These are phyloP conservation scores for Ascochyta rabiei DNA, from an alignment of 2,329 filamentous ascomycete genomes.

Conservation along the genomic window DNA sequence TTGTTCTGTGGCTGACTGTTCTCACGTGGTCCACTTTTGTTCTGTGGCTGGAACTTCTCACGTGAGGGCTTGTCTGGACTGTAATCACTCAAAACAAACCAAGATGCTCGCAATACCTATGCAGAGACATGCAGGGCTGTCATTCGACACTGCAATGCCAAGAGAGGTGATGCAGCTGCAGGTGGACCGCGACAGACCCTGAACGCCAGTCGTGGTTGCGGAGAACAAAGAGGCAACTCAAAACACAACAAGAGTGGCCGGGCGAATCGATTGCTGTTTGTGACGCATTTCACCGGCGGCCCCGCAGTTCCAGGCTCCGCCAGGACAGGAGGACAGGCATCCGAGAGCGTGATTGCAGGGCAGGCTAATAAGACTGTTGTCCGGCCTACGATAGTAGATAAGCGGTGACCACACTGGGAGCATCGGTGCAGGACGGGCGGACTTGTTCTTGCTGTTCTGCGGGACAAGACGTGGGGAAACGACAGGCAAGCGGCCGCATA, in stretches of 20 bases:
- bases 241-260: slow-evolving; percentile 6
- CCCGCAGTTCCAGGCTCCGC: slow-evolving; percentile 13
- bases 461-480: slow-evolving; percentile 15
- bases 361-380: background rate
- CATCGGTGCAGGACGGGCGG: background rate
- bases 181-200: slow-evolving; percentile 5
- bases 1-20: background rate
- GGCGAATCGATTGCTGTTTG: slow-evolving; percentile 12
- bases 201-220: background rate
- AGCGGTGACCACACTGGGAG: slow-evolving; percentile 4
- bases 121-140: background rate
- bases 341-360: background rate
- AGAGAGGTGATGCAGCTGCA: slow-evolving; percentile 6
- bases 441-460: slow-evolving; percentile 3
- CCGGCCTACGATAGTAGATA: slow-evolving; percentile 1
- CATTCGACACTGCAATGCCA: background rate
- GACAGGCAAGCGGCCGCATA: slow-evolving; percentile 10
- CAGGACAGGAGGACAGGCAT: slow-evolving; percentile 1
- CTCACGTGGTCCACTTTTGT: background rate
- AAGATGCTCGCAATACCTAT: background rate
- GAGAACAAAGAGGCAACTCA: slow-evolving; percentile 7
- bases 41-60: background rate
- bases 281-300: slow-evolving; percentile 17
- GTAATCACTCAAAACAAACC: background rate
- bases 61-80: background rate